These are phyloP conservation scores for Cryptomeria japonica DNA, from an alignment of 75 land plant genomes.

Conservation along the genomic window DNA sequence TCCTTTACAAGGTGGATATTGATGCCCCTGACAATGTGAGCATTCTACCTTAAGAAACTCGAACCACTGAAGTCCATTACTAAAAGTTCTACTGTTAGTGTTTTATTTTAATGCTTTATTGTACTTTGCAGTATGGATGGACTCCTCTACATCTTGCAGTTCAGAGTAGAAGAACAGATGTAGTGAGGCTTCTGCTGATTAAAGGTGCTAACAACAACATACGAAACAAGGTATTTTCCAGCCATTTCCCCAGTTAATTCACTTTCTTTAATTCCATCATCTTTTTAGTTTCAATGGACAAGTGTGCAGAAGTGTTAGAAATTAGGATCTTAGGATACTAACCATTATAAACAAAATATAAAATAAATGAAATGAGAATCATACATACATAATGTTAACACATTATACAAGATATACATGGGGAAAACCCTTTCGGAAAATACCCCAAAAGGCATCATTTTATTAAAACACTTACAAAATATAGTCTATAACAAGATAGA, in stretches of 20 bases:
- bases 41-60: neutral
- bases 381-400: no score
- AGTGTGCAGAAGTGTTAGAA: neutral
- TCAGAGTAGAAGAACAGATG: slow-evolving; percentile 71
- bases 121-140: slow-evolving; percentile 75
- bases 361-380: no score
- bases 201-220: slow-evolving; percentile 78
- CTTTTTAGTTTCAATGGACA: neutral
- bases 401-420: no score
- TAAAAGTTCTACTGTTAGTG: neutral
- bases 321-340: no score
- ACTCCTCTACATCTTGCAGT: slow-evolving; percentile 94
- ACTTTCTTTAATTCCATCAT: neutral
- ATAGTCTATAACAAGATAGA: no score
- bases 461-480: no score
- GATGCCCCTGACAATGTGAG: slow-evolving; percentile 68
- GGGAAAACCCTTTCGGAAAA: no score
- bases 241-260: neutral
- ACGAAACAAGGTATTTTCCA: slow-evolving; percentile 43
- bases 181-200: slow-evolving; percentile 66
- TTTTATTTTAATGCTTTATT: neutral
- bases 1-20: slow-evolving; percentile 72
- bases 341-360: no score
- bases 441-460: no score
- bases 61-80: neutral